Evolutionary conservation across 164 flowering plant species (phyloP).

Genomic region (Chimonanthus praecox): DNA sequence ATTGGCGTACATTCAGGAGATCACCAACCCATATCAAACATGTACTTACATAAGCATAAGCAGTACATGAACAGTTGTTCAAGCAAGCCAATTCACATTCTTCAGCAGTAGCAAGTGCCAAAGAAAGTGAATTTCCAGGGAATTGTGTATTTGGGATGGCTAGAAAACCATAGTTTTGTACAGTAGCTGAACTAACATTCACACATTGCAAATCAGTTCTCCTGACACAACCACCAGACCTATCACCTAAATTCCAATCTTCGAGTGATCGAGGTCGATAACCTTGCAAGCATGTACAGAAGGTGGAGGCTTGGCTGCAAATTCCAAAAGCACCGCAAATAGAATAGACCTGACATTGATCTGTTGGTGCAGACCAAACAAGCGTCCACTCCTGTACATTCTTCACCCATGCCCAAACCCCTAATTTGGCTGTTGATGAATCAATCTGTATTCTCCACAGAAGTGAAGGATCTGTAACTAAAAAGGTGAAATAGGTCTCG

Average conservation of each 20-base stretch:
- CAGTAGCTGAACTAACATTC: not conserved
- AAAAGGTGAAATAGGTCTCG: not conserved
- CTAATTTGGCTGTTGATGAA: not conserved
- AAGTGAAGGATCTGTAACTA: not conserved
- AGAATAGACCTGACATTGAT: not conserved
- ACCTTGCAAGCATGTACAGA: constrained; percentile 10
- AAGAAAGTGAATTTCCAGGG: not conserved
- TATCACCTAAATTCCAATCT: constrained; percentile 9
- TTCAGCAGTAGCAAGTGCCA: not conserved
- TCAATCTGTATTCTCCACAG: not conserved
- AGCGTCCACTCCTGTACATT: not conserved
- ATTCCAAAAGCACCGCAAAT: constrained; percentile 4
- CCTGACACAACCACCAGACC: constrained; percentile 10
- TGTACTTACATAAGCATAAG: constrained; percentile 15
- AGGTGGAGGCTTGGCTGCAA: not conserved
- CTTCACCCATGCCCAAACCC: not conserved
- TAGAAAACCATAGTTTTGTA: not conserved
- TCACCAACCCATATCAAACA: constrained; percentile 14
- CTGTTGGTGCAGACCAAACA: not conserved
- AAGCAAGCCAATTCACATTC: constrained; percentile 15
- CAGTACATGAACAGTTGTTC: constrained; percentile 14
- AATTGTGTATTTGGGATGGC: not conserved
- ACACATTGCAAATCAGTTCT: not conserved
- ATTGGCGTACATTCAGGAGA: constrained; percentile 5
- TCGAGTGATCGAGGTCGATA: constrained; percentile 1